Percentiles rank a stretch among this genome's conserved stretches.
phyloP scores from a whole-genome alignment of 2,329 filamentous ascomycete species.

The Monilinia polystroma region DNA sequence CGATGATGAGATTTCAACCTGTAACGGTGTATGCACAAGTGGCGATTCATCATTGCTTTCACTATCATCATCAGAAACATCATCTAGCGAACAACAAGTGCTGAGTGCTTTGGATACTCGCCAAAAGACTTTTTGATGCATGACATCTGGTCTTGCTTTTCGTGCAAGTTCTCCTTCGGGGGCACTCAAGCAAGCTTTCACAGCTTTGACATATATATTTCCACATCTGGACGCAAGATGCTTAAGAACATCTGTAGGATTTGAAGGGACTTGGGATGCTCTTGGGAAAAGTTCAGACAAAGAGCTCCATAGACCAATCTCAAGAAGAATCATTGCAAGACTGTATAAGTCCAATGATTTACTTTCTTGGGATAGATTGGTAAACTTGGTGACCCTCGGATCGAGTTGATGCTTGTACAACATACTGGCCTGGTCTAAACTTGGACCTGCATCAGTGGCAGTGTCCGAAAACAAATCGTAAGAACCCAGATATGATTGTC shows the following conservation, averaged over 20 bases:
- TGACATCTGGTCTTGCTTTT: slow-evolving; percentile 48
- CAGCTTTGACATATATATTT: slow-evolving; percentile 72
- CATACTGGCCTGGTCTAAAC: slow-evolving; percentile 25
- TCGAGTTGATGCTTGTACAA: slow-evolving; percentile 66
- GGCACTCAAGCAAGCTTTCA: slow-evolving; percentile 69
- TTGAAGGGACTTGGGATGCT: slow-evolving; percentile 33
- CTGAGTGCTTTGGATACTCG: slow-evolving; percentile 52
- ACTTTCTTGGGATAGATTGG: slow-evolving; percentile 54
- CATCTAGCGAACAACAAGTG: slow-evolving; percentile 61
- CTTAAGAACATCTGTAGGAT: slow-evolving; percentile 34
- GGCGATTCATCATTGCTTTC: slow-evolving; percentile 49
- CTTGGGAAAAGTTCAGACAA: slow-evolving; percentile 45
- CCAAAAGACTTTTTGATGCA: slow-evolving; percentile 57
- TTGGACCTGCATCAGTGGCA: slow-evolving; percentile 40
- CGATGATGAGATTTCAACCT: slow-evolving; percentile 29
- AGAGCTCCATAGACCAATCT: slow-evolving; percentile 73
- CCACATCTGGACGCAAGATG: slow-evolving; percentile 57
- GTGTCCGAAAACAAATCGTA: slow-evolving; percentile 67
- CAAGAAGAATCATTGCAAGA: slow-evolving; percentile 69
- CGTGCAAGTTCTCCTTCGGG: slow-evolving; percentile 61
- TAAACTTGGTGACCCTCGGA: slow-evolving; percentile 51
- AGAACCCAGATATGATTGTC: slow-evolving; percentile 67
- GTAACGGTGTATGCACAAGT: slow-evolving; percentile 33
- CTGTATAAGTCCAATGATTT: slow-evolving; percentile 69
- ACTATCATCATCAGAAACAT: slow-evolving; percentile 54